phyloP scores from a whole-genome alignment of 140 eudicot genomes.

The Senecio squalidus region DNA sequence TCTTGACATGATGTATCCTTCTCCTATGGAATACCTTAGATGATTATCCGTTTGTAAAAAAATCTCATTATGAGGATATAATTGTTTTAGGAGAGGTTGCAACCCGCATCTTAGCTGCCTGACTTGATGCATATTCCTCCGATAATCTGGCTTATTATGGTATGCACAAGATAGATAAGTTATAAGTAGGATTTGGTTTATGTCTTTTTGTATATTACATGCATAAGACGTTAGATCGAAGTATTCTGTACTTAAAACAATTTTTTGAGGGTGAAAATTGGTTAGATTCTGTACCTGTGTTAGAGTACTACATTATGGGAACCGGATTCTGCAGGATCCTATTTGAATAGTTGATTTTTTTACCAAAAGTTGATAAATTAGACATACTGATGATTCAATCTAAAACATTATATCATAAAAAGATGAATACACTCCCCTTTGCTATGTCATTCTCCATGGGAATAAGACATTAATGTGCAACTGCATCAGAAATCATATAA shows the following conservation, averaged over 20 bases:
- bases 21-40: not conserved
- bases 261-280: not conserved
- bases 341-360: not conserved
- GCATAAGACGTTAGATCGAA: not conserved
- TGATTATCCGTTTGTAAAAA: not conserved
- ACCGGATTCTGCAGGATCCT: not conserved
- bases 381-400: not conserved
- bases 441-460: not conserved
- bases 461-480: not conserved
- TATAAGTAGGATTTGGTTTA: not conserved
- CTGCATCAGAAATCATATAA: constrained; percentile 9
- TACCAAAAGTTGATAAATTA: not conserved
- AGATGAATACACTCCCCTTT: constrained; percentile 2
- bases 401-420: constrained; percentile 1
- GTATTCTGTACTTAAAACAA: not conserved
- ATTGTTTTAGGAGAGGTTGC: not conserved
- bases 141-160: not conserved
- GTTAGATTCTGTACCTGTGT: not conserved
- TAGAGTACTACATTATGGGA: constrained; percentile 4
- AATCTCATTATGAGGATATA: not conserved
- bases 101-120: not conserved
- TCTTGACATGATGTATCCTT: constrained; percentile 16
- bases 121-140: constrained; percentile 6
- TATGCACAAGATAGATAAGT: not conserved
- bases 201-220: not conserved